Base-by-base conservation (phyloP, 108 stramenopile species). In the Fistulifera solaris region DNA sequence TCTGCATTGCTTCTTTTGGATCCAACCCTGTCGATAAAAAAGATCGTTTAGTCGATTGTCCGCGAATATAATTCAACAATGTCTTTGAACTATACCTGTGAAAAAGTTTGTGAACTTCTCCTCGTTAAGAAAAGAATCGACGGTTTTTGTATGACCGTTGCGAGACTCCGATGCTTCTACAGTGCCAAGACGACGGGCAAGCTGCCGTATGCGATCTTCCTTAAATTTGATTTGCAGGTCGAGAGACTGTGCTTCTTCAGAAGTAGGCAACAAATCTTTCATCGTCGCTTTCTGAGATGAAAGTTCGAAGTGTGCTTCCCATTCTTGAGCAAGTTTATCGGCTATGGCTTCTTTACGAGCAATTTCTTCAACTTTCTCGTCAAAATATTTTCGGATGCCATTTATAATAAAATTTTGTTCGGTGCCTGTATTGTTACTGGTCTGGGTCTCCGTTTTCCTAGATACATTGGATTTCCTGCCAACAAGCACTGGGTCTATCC, bases 231-330 rank as follows among this genome's bases (percentile, higher is more conserved):
- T 64, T 41, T 71, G 54, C 7, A 72, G 53, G 18, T 75, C 67
- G 18, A 84, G 18, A 19, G 62, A 49, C 16, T 67, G 49, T 4
- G 50, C 58, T 19, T 67, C 50, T 2, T 27, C 38, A 18, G 45
- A 48, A 12, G 7, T 27, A 28, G 49, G 38, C 38, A 51, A 7
- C 7, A 68, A 43, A 27, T 73, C 67, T 3, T 11, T 21, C 16
- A 19, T 19, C 21, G 11, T 45, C 11, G 44, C 44, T 25, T 57
- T 60, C 52, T 70, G 48, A 0, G 41, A 48, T 11, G 73, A 54
- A 18, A 84, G 62, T 22, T 77, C 67, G 17, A 80, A 58, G 39
- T 79, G 78, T 43, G 75, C 75, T 49, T 84, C 83, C 83, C 83
- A 84, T 54, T 80, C 83, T 35, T 68, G 63, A 2, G 78, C 78